Evolutionary conservation across 495 filamentous ascomycete species (phyloP).

Genomic region (Annulohypoxylon stygium): DNA sequence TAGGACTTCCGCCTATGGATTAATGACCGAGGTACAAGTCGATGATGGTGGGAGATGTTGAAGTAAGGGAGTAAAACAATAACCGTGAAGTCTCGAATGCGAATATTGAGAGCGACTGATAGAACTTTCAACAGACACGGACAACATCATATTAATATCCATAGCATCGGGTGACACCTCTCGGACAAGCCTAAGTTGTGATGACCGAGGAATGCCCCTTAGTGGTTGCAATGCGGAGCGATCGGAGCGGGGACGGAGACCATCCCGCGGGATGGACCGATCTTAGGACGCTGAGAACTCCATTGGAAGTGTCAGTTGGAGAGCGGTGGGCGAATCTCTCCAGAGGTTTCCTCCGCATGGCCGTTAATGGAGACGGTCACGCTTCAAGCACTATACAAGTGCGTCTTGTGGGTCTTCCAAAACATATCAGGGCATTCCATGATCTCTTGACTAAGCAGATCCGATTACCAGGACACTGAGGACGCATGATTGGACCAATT

Average conservation of each 20-base stretch:
- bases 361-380: slow-evolving; percentile 21
- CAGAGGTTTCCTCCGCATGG: slow-evolving; percentile 33
- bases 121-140: slow-evolving; percentile 18
- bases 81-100: slow-evolving; percentile 22
- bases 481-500: slow-evolving; percentile 12
- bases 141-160: slow-evolving; percentile 3
- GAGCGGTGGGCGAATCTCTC: slow-evolving; percentile 11
- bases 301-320: slow-evolving; percentile 23
- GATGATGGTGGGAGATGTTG: background rate
- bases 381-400: slow-evolving; percentile 1
- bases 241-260: slow-evolving; percentile 33
- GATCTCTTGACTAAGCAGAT: slow-evolving; percentile 9
- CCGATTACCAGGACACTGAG: background rate
- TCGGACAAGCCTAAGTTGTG: background rate
- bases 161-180: slow-evolving; percentile 32
- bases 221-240: slow-evolving; percentile 55
- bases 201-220: slow-evolving; percentile 62
- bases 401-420: slow-evolving; percentile 18
- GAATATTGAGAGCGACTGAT: slow-evolving; percentile 40
- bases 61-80: slow-evolving; percentile 3
- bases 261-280: slow-evolving; percentile 32
- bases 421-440: slow-evolving; percentile 9
- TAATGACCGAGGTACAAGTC: background rate
- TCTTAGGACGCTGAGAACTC: slow-evolving; percentile 19
- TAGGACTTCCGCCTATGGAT: slow-evolving; percentile 1